Evolutionary conservation across 352 stramenopile genomes (phyloP).

Genomic region (Globisporangium viniferum): DNA sequence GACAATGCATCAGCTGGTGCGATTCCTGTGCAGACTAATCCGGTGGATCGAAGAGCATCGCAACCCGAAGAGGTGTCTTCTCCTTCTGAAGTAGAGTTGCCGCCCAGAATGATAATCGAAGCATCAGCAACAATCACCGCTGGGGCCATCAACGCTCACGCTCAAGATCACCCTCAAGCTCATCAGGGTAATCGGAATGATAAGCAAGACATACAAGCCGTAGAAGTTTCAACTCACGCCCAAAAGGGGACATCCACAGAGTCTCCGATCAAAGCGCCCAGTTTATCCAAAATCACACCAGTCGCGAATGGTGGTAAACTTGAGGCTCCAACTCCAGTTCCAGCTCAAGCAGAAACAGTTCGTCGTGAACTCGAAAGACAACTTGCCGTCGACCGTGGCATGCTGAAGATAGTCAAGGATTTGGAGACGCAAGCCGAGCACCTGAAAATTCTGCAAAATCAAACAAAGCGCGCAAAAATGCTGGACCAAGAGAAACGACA

Average conservation of each 20-base stretch:
- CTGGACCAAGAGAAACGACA: not conserved
- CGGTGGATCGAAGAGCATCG: not conserved
- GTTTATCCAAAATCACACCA: not conserved
- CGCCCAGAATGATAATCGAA: not conserved
- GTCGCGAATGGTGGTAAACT: not conserved
- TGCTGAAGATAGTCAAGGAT: not conserved
- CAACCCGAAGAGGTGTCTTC: not conserved
- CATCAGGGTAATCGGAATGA: not conserved
- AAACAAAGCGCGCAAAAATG: not conserved
- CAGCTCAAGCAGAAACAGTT: not conserved
- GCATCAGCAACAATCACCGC: not conserved
- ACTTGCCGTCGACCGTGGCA: not conserved
- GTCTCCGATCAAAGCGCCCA: not conserved
- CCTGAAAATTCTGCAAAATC: not conserved
- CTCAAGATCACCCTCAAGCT: not conserved
- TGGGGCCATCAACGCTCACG: not conserved
- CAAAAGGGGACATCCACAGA: not conserved
- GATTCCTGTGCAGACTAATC: not conserved
- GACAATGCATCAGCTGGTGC: not conserved
- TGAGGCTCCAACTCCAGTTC: too few species aligned
- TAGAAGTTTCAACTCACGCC: not conserved
- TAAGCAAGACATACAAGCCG: not conserved
- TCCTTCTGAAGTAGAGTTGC: not conserved
- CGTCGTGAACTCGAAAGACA: not conserved
- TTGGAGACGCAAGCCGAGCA: constrained; percentile 5